These are phyloP conservation scores for Lentinula boryana DNA, from an alignment of 768 basidiomycete species.

Conservation along the genomic window DNA sequence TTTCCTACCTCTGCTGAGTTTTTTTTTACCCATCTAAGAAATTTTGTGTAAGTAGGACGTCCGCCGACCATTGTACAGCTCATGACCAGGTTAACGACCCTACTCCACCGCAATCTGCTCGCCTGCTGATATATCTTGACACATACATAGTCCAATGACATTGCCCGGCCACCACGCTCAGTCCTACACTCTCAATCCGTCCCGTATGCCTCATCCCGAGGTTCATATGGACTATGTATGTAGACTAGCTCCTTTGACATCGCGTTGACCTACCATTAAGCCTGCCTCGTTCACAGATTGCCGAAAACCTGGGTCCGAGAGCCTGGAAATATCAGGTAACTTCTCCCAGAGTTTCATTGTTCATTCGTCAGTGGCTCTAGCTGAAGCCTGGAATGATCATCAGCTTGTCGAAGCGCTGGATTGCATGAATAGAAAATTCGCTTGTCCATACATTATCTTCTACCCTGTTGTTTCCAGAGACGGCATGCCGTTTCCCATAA, in stretches of 20 bases:
- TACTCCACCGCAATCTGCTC: background rate
- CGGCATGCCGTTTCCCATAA: slow-evolving; percentile 77
- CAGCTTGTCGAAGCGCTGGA: slow-evolving; percentile 76
- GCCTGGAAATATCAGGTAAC: slow-evolving; percentile 72
- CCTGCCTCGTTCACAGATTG: slow-evolving; percentile 36
- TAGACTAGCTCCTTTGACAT: slow-evolving; percentile 1
- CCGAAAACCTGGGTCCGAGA: slow-evolving; percentile 60
- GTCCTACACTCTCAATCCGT: slow-evolving; percentile 36
- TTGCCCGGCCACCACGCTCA: slow-evolving; percentile 34
- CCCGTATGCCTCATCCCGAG: slow-evolving; percentile 77
- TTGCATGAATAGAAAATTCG: slow-evolving; percentile 74
- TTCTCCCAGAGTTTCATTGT: too few relatives aligned
- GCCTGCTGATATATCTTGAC: background rate
- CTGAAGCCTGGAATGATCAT: slow-evolving; percentile 12
- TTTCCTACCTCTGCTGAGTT: slow-evolving; percentile 5
- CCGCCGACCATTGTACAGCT: slow-evolving; percentile 67
- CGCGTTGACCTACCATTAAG: background rate
- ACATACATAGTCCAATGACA: slow-evolving; percentile 32
- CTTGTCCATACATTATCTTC: slow-evolving; percentile 76
- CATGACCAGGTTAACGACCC: slow-evolving; percentile 55
- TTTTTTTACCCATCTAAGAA: background rate
- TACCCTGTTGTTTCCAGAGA: slow-evolving; percentile 73
- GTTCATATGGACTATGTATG: slow-evolving; percentile 75
- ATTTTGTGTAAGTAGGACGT: slow-evolving; percentile 35
- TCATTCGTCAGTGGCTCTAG: background rate